Percentiles rank a stretch among this genome's conserved stretches.
phyloP scores from a whole-genome alignment of 192 early-diverging fungal genomes.

The Mortierella antarctica region DNA sequence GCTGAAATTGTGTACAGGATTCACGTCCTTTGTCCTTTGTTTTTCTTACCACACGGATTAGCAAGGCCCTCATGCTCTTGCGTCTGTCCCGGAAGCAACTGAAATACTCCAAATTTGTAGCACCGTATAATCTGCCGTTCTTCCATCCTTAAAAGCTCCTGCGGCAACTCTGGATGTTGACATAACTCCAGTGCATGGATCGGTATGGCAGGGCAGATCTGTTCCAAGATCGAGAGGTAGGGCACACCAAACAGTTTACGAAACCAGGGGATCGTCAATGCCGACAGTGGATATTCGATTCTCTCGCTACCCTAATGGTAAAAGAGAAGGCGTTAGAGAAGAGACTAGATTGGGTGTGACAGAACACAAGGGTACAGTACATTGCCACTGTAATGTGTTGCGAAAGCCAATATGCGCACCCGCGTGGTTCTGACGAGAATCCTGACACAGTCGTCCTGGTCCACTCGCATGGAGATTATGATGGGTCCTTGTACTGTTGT shows the following conservation, averaged over 20 bases:
- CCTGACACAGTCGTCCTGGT: slow-evolving; percentile 20
- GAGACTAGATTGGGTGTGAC: neutral
- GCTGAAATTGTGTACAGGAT: neutral
- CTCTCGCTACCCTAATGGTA: slow-evolving; percentile 64
- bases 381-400: neutral
- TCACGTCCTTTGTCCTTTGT: slow-evolving; percentile 18
- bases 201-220: slow-evolving; percentile 61
- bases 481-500: slow-evolving; percentile 43
- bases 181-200: slow-evolving; percentile 56
- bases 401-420: slow-evolving; percentile 4
- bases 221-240: slow-evolving; percentile 57
- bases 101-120: slow-evolving; percentile 79
- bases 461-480: slow-evolving; percentile 25
- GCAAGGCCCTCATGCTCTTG: slow-evolving; percentile 39
- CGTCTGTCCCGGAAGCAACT: slow-evolving; percentile 52
- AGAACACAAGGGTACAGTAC: neutral
- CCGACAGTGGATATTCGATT: slow-evolving; percentile 55
- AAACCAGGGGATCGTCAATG: slow-evolving; percentile 55
- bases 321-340: neutral
- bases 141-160: slow-evolving; percentile 73
- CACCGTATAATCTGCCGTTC: slow-evolving; percentile 75
- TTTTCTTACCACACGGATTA: slow-evolving; percentile 62
- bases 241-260: slow-evolving; percentile 53
- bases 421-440: slow-evolving; percentile 33
- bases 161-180: slow-evolving; percentile 63